Conservation (phyloP, 1,139 yeast genomes). For the Torulaspora pretoriensis region DNA sequence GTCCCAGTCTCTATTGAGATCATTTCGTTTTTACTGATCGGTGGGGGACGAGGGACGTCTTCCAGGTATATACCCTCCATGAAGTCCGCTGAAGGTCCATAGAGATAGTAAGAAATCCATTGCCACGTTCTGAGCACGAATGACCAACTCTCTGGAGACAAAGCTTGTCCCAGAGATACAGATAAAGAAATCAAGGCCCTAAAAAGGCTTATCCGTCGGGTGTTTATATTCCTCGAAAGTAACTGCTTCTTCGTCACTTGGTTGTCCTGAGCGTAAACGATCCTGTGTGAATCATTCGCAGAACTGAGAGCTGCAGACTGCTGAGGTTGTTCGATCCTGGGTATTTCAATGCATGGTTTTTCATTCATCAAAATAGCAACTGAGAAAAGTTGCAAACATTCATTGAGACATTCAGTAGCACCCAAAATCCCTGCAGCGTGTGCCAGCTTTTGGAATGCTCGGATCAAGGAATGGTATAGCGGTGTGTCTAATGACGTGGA, state of each 20-base stretch:
- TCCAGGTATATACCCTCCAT: conserved; percentile 33
- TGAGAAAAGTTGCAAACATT: conserved; percentile 56
- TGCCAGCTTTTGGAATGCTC: conserved; percentile 73
- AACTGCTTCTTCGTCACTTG: conserved; percentile 13
- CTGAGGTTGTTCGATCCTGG: conserved; percentile 21
- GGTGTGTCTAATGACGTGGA: conserved; percentile 63
- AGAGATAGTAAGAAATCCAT: conserved; percentile 61
- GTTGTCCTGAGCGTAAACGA: conserved; percentile 31
- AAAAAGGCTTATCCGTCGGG: conserved; percentile 63
- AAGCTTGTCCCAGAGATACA: conserved; percentile 68
- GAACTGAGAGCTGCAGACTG: conserved; percentile 32
- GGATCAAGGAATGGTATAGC: conserved; percentile 56
- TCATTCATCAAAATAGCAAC: conserved; percentile 47
- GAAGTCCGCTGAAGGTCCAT: conserved; percentile 54
- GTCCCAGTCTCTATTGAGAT: conserved; percentile 52
- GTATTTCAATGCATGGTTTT: conserved; percentile 22
- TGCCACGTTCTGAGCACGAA: conserved; percentile 66
- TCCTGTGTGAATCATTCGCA: conserved; percentile 60
- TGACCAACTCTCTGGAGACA: conserved; percentile 60
- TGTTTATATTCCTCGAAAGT: conserved; percentile 34
- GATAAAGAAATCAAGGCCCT: conserved; percentile 76
- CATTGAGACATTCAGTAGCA: conserved; percentile 52
- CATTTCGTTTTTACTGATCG: conserved; percentile 43
- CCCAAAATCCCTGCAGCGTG: conserved; percentile 80
- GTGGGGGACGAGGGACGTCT: conserved; percentile 39